Evolutionary conservation across 2,329 filamentous ascomycete species (phyloP).

Genomic region (Talaromyces sp.): DNA sequence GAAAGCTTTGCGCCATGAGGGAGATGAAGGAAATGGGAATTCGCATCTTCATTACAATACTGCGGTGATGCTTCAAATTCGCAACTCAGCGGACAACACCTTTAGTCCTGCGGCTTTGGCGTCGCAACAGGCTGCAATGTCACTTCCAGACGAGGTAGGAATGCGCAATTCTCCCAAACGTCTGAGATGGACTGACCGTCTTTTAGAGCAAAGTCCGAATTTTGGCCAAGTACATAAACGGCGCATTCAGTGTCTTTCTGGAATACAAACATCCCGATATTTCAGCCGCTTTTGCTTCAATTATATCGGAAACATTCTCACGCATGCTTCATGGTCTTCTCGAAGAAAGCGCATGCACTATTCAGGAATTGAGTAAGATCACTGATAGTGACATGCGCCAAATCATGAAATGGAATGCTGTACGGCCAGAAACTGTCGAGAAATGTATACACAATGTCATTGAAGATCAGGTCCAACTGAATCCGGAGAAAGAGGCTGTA

Average conservation of each 20-base stretch:
- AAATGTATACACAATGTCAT: slow-evolving; percentile 22
- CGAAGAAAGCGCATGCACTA: slow-evolving; percentile 40
- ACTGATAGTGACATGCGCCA: slow-evolving; percentile 57
- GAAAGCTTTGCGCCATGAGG: slow-evolving; percentile 19
- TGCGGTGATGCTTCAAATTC: slow-evolving; percentile 36
- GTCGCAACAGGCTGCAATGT: slow-evolving; percentile 29
- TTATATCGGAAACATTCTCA: slow-evolving; percentile 55
- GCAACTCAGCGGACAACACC: slow-evolving; percentile 25
- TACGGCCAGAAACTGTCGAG: slow-evolving; percentile 40
- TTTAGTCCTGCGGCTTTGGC: slow-evolving; percentile 23
- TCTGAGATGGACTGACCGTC: not conserved
- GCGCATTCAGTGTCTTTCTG: slow-evolving; percentile 38
- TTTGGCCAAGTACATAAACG: slow-evolving; percentile 36
- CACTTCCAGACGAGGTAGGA: slow-evolving; percentile 37
- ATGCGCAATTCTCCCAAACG: not conserved
- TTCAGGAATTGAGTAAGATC: slow-evolving; percentile 55
- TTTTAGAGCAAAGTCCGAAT: slow-evolving; percentile 37
- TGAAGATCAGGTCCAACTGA: slow-evolving; percentile 12
- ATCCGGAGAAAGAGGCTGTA: slow-evolving; percentile 31
- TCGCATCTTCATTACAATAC: slow-evolving; percentile 38
- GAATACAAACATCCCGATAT: slow-evolving; percentile 42
- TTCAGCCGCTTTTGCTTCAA: slow-evolving; percentile 40
- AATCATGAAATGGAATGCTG: slow-evolving; percentile 54
- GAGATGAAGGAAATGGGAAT: slow-evolving; percentile 21
- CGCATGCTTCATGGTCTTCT: slow-evolving; percentile 52